These are phyloP conservation scores for Luvunga scandens DNA, from an alignment of 345 rosid genomes.

Conservation along the genomic window DNA sequence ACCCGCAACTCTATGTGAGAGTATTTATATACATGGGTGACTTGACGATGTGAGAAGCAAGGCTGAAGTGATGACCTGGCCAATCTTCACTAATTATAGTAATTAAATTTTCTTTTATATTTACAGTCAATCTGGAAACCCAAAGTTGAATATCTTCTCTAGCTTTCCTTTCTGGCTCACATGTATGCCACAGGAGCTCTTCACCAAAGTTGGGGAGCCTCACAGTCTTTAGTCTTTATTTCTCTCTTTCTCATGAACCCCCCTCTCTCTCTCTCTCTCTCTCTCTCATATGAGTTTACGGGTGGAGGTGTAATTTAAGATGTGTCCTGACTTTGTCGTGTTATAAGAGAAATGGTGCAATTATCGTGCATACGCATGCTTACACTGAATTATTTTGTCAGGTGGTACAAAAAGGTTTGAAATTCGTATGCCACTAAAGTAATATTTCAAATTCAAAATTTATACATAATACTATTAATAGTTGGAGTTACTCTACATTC, in stretches of 20 bases:
- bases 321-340: neutral
- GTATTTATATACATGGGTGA: constrained; percentile 26
- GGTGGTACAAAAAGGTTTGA: too few relatives aligned
- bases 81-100: neutral
- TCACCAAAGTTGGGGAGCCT: constrained; percentile 3
- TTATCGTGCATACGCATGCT: too few relatives aligned
- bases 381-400: too few relatives aligned
- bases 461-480: too few relatives aligned
- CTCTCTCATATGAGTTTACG: neutral
- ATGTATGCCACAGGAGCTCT: constrained; percentile 17
- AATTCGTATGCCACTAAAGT: too few relatives aligned
- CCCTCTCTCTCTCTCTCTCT: neutral
- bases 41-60: constrained; percentile 30
- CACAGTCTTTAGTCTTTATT: neutral
- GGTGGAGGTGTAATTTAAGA: neutral
- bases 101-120: neutral
- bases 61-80: constrained; percentile 16
- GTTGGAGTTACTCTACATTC: too few relatives aligned
- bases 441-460: too few relatives aligned
- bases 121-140: constrained; percentile 22
- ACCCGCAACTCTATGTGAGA: constrained; percentile 17
- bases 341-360: too few relatives aligned
- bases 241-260: constrained; percentile 8
- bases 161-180: constrained; percentile 16
- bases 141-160: constrained; percentile 15